Base-by-base conservation (phyloP, 1,139 yeast species). In the Diutina rugosa region DNA sequence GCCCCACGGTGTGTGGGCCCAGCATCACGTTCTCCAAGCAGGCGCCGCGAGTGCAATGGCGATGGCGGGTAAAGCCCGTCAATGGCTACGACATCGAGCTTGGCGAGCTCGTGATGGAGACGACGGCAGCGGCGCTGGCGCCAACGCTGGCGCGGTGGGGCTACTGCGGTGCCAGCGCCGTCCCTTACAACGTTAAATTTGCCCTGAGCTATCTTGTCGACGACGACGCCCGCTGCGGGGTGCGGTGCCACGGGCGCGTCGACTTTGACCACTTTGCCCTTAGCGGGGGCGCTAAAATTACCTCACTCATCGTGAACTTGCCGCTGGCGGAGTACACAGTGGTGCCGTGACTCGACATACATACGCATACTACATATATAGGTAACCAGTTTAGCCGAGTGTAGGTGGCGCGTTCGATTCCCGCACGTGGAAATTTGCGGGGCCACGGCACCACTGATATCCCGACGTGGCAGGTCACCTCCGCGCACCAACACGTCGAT, bases 211-310 rank as follows among this genome's bases (percentile, higher is more conserved):
- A 32, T 16, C 12, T 12, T 38, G 41, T 49, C 18, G 44, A 18
- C n/a, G 44, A 30, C 44, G 44, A 30, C 38, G 21, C 35, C 12
- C 51, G 51, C 10, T 47, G 51, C 38, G 38, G n/a, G 35, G 51
- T 47, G 51, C n/a, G 21, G 12, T 14, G 51, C 30, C 21, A 16
- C 38, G 53, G 53, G 29, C 21, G 28, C 41, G 53, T 49, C 28
- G 53, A 49, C 44, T 49, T 49, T 32, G 53, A 49, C 28, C 53
- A 49, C 28, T 49, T 29, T 18, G 44, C 44, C n/a, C n/a, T 49
- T 8, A 30, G 28, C 14, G 53, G 53, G 28, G 53, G 53, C 18
- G 26, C 32, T 6, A 49, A 49, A 18, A 4, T 49, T n/a, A 49
- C 53, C 29, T 29, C 6, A 3, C 44, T 49, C n/a, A 38, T 12